Base-by-base conservation (phyloP, 345 rosid species). In the Boechera divaricarpa region DNA sequence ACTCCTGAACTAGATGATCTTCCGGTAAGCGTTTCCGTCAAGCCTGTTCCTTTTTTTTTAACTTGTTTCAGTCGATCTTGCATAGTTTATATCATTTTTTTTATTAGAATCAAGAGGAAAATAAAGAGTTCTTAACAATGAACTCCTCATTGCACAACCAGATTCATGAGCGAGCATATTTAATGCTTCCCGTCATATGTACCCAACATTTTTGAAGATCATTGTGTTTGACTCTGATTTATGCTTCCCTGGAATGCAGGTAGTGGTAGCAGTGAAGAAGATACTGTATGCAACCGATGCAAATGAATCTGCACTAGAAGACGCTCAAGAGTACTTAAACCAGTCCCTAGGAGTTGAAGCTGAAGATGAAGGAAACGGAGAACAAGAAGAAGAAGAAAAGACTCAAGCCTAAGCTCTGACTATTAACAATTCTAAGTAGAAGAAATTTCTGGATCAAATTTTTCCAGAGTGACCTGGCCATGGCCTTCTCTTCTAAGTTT, bases 281-380 rank as follows among this genome's bases (percentile, higher is more conserved):
- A 89, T 94, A 84, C 48, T 94, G 54, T 94, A 92, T 60, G 95
- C 98, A 59, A 91, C 87, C 0, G 94, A 92, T 73, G 89, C 86
- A 7, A 82, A 89, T 74, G 91, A 89, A 75, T 90, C 95, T 6
- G 88, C 89, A 52, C 87, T 90, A 11, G 89, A 82, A 62, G 98
- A 90, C 79, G 97, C 97, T 49, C 91, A 88, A 79, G 93, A 86
- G 75, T 89, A 86, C 68, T 44, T 92, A 44, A 64, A 67, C 18
- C 83, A 82, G 59, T 63, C 80, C 60, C 41, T 72, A 72, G 61
- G 67, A 63, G 59, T 59, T 6, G 89, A 61, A 8, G 93, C 74
- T 53, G 67, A 71, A 24, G 83, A 49, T 6, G 82, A 68, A 10
- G 79, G 26, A 24, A 60, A 21, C 0, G 67, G 31, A 38, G 74